Conservation (phyloP, 768 basidiomycete genomes). For the Pholiota molesta region DNA sequence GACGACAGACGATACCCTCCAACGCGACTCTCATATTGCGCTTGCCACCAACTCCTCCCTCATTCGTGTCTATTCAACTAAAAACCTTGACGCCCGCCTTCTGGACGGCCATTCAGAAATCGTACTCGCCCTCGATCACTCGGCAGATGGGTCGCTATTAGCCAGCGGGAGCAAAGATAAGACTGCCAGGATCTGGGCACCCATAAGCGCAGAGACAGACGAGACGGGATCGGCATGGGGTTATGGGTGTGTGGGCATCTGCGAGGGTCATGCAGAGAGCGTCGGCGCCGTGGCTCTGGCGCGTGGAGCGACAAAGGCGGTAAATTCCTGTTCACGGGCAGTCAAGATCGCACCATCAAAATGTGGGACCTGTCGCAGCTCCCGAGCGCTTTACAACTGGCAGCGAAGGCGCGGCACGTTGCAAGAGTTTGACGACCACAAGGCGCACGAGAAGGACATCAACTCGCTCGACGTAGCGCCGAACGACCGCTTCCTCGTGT, state of each 20-base stretch:
- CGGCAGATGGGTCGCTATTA: conserved; percentile 69
- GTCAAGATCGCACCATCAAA: conserved; percentile 97
- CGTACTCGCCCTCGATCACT: conserved; percentile 82
- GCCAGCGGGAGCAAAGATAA: conserved; percentile 93
- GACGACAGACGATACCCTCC: conserved; percentile 19
- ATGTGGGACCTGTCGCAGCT: conserved; percentile 90
- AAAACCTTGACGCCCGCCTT: conserved; percentile 79
- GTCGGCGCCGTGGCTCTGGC: conserved; percentile 89
- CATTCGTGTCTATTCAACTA: conserved; percentile 84
- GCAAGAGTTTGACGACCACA: conserved; percentile 83
- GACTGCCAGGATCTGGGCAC: conserved; percentile 84
- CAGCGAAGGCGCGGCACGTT: conserved; percentile 43
- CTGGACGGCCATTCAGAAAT: conserved; percentile 91
- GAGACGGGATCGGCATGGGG: conserved; percentile 36
- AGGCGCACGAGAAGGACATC: conserved; percentile 98
- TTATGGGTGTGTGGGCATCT: conserved; percentile 82
- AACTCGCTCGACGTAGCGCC: conserved; percentile 94
- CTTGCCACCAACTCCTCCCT: conserved; percentile 98
- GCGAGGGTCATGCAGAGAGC: conserved; percentile 94
- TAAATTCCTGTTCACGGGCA: conserved; percentile 90
- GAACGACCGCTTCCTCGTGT: conserved; percentile 85
- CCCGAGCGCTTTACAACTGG: conserved; percentile 27
- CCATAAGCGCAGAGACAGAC: conserved; percentile 20
- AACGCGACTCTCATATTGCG: conserved; percentile 75
- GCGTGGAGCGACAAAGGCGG: conserved; percentile 44